Conservation (phyloP, 768 basidiomycete species). For the Tricholoma sp. region DNA sequence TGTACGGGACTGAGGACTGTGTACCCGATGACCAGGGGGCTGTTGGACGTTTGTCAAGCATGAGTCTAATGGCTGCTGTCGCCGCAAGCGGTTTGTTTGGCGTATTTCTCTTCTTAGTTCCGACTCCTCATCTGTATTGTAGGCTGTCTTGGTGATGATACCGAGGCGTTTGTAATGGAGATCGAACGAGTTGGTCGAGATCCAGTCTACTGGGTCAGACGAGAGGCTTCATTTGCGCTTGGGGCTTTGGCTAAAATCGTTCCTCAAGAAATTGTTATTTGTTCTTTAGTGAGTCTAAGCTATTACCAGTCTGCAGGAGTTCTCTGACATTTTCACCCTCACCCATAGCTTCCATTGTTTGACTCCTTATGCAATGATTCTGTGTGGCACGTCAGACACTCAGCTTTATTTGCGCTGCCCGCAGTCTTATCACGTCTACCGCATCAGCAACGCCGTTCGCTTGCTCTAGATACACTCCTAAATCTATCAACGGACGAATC, state of each 20-base stretch:
- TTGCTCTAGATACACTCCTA: constrained; percentile 63
- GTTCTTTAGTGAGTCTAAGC: constrained; percentile 49
- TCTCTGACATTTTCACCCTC: constrained; percentile 1
- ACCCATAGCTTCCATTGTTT: constrained; percentile 71
- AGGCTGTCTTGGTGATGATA: constrained; percentile 54
- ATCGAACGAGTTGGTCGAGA: constrained; percentile 64
- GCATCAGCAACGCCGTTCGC: constrained; percentile 46
- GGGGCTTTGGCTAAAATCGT: constrained; percentile 86
- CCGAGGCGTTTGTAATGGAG: constrained; percentile 64
- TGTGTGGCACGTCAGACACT: constrained; percentile 82
- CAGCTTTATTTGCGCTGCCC: constrained; percentile 81
- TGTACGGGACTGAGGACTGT: constrained; percentile 21
- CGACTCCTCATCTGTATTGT: constrained; percentile 7
- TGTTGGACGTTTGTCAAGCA: constrained; percentile 82
- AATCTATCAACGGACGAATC: constrained; percentile 61
- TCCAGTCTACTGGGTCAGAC: constrained; percentile 70
- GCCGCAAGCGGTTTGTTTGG: constrained; percentile 62
- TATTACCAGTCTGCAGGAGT: background rate
- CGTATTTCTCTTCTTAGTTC: constrained; percentile 3
- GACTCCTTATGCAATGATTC: constrained; percentile 62
- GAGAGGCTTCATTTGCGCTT: constrained; percentile 84
- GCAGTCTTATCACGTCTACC: constrained; percentile 67
- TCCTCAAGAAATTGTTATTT: constrained; percentile 64
- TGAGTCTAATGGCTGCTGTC: constrained; percentile 89
- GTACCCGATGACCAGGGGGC: constrained; percentile 67